A percentile compares a stretch with the other conserved stretches of the same genome.
phyloP scores from a whole-genome alignment of 2,329 filamentous ascomycete genomes.

The Magnaporthiopsis rhizophila region DNA sequence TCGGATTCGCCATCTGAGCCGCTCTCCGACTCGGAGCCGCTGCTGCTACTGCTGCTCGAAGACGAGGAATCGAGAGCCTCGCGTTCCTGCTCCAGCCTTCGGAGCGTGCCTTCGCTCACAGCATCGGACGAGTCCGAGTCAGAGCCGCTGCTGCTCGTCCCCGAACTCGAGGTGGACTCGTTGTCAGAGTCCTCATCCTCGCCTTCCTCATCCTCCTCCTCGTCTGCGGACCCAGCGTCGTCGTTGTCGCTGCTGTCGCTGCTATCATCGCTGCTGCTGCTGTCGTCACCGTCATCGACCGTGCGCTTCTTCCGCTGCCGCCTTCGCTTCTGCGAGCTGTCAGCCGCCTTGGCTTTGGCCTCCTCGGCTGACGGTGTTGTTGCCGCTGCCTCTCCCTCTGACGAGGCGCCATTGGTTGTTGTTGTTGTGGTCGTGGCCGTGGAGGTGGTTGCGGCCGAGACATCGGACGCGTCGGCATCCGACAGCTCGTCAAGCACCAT shows the following conservation, averaged over 20 bases:
- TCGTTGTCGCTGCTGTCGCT: constrained; percentile 15
- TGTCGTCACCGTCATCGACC: constrained; percentile 34
- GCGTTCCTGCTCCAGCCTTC: not conserved
- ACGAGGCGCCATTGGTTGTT: constrained; percentile 19
- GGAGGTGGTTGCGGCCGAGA: constrained; percentile 19
- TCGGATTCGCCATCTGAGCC: constrained; percentile 6
- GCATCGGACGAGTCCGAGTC: constrained; percentile 7
- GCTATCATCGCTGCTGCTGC: constrained; percentile 24
- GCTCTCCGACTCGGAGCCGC: constrained; percentile 9
- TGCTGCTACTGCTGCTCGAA: constrained; percentile 8
- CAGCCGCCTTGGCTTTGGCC: constrained; percentile 21
- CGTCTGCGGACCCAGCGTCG: constrained; percentile 14
- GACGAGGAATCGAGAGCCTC: constrained; percentile 35
- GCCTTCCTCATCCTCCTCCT: constrained; percentile 18
- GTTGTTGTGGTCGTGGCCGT: constrained; percentile 18
- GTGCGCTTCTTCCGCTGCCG: constrained; percentile 44
- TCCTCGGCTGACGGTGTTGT: constrained; percentile 11
- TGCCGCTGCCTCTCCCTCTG: constrained; percentile 14
- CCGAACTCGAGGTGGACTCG: constrained; percentile 15
- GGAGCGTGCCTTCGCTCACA: constrained; percentile 9
- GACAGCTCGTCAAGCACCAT: constrained; percentile 47
- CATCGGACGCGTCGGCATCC: constrained; percentile 32
- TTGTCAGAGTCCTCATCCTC: constrained; percentile 15
- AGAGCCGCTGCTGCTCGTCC: constrained; percentile 13
- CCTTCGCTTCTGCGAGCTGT: constrained; percentile 38